Conservation (phyloP, 2,329 filamentous ascomycete genomes). For the Teratosphaeria viscida region DNA sequence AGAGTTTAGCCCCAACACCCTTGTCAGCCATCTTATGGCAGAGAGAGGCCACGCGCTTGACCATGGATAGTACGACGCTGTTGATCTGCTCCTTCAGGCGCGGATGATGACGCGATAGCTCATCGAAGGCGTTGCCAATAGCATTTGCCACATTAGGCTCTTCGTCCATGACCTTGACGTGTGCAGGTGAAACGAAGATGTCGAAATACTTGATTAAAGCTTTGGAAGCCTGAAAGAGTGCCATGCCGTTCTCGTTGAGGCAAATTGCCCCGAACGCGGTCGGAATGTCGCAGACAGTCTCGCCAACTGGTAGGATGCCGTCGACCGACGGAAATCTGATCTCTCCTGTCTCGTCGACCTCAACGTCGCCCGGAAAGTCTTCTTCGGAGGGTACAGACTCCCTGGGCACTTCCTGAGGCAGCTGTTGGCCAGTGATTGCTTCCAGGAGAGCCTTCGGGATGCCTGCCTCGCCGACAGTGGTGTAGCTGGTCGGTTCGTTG, state of each 20-base stretch:
- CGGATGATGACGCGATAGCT: conserved; percentile 88
- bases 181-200: conserved; percentile 87
- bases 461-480: conserved; percentile 87
- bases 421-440: conserved; percentile 49
- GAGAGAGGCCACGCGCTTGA: conserved; percentile 66
- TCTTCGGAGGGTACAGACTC: neutral
- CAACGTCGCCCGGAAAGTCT: conserved; percentile 14
- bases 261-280: conserved; percentile 88
- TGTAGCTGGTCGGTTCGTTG: conserved; percentile 95
- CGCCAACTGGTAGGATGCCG: conserved; percentile 75
- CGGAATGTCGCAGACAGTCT: conserved; percentile 80
- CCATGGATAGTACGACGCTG: conserved; percentile 79
- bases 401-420: conserved; percentile 19
- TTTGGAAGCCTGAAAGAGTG: conserved; percentile 71
- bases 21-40: conserved; percentile 59
- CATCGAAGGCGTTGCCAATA: conserved; percentile 80
- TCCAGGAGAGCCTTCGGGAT: conserved; percentile 79
- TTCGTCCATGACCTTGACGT: conserved; percentile 72
- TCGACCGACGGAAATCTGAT: conserved; percentile 14
- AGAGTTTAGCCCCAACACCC: conserved; percentile 71
- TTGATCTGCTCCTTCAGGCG: conserved; percentile 69
- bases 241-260: conserved; percentile 77
- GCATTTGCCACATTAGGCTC: conserved; percentile 62
- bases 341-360: conserved; percentile 15
- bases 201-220: conserved; percentile 83